Evolutionary conservation across 2,329 filamentous ascomycete genomes (phyloP).

Genomic region (Sclerotinia borealis): DNA sequence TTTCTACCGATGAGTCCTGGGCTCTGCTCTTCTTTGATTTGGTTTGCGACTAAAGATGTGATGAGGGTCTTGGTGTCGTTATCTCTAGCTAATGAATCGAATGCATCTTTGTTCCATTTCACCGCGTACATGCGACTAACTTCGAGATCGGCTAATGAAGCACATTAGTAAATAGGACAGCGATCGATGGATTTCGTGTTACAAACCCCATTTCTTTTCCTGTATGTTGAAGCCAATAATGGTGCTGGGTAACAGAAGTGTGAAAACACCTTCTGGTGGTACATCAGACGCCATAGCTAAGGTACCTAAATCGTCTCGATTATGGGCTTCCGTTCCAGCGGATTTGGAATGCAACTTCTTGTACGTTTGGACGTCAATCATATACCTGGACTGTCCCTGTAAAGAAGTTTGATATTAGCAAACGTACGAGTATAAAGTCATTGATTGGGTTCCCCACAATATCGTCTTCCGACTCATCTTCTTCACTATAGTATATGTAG

Average conservation of each 20-base stretch:
- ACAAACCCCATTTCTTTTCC: conserved; percentile 12
- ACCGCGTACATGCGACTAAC: conserved; percentile 11
- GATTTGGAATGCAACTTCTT: not conserved
- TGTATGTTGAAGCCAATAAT: conserved; percentile 9
- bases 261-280: conserved; percentile 10
- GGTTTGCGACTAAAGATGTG: conserved; percentile 7
- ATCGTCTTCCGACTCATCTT: not conserved
- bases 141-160: not conserved
- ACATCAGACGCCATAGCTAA: conserved; percentile 2
- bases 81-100: conserved; percentile 2
- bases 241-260: conserved; percentile 1
- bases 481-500: conserved; percentile 10
- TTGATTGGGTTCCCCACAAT: not conserved
- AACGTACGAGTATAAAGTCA: not conserved
- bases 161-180: not conserved
- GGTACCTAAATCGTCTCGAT: conserved; percentile 7
- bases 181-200: too few relatives aligned
- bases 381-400: conserved; percentile 11
- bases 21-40: conserved; percentile 6
- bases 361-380: conserved; percentile 11
- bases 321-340: not conserved
- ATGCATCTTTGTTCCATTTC: conserved; percentile 10
- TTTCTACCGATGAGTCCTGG: not conserved
- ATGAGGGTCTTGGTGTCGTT: conserved; percentile 7
- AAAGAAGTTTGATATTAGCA: not conserved